phyloP scores from a whole-genome alignment of 2,329 filamentous ascomycete genomes.

The Colletotrichum shisoi region DNA sequence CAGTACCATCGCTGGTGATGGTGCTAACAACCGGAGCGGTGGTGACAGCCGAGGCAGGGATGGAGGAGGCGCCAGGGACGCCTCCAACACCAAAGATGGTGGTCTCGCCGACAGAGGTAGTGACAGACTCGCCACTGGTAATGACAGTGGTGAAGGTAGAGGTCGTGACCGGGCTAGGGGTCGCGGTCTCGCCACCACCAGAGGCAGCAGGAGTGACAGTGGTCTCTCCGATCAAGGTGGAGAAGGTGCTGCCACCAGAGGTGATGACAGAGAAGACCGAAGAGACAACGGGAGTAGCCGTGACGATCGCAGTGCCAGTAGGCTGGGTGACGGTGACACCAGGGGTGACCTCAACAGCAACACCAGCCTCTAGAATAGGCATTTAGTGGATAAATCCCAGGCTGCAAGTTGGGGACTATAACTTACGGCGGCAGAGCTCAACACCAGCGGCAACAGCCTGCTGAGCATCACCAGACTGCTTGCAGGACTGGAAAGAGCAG shows the following conservation, averaged over 20 bases:
- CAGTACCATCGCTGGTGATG: slow-evolving; percentile 27
- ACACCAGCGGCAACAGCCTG: slow-evolving; percentile 52
- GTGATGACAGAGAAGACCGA: slow-evolving; percentile 40
- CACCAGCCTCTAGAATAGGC: slow-evolving; percentile 23
- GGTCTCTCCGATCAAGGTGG: slow-evolving; percentile 45
- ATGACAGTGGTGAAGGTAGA: slow-evolving; percentile 42
- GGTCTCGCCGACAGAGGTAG: slow-evolving; percentile 44
- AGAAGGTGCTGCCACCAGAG: slow-evolving; percentile 51
- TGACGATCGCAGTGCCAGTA: slow-evolving; percentile 29
- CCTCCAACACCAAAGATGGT: slow-evolving; percentile 43
- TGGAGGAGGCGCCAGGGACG: slow-evolving; percentile 27
- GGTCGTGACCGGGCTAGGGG: slow-evolving; percentile 48
- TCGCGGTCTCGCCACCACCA: slow-evolving; percentile 17
- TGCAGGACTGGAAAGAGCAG: slow-evolving; percentile 58
- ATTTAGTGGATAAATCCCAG: background rate
- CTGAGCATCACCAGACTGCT: slow-evolving; percentile 45
- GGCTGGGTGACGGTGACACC: slow-evolving; percentile 37
- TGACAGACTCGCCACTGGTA: slow-evolving; percentile 41
- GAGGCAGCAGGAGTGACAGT: slow-evolving; percentile 18
- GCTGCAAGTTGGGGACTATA: background rate
- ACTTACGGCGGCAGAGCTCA: slow-evolving; percentile 51
- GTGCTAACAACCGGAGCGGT: slow-evolving; percentile 38
- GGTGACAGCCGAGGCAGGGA: slow-evolving; percentile 21
- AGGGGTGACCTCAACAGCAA: slow-evolving; percentile 42
- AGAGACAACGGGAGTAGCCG: slow-evolving; percentile 26